A percentile compares a stretch with the other conserved stretches of the same genome.
phyloP scores from a whole-genome alignment of 2,329 filamentous ascomycete species.

The Cercospora zeae-maydis region DNA sequence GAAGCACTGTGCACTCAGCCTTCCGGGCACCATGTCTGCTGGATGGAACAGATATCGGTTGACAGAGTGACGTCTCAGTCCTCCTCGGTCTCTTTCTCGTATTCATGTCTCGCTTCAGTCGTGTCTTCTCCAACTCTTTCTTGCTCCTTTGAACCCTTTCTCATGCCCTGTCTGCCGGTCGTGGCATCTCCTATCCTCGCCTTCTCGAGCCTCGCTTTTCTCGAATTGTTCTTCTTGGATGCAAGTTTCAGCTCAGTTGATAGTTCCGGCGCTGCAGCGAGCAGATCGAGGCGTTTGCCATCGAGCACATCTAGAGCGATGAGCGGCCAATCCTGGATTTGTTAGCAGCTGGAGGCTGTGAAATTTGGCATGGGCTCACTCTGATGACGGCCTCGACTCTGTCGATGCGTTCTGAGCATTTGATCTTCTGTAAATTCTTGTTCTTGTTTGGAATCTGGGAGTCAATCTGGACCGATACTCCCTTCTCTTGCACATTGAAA shows the following conservation, averaged over 20 bases:
- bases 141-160: too few relatives aligned
- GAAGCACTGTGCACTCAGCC: too few relatives aligned
- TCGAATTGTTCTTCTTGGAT: neutral
- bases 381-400: neutral
- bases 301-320: neutral
- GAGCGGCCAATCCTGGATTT: neutral
- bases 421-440: neutral
- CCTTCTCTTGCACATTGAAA: neutral
- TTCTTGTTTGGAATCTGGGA: too few relatives aligned
- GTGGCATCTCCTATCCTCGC: too few relatives aligned
- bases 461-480: neutral
- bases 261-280: neutral
- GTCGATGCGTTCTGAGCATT: neutral
- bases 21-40: too few relatives aligned
- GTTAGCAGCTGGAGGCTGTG: neutral
- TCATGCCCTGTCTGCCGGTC: too few relatives aligned
- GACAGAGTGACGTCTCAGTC: too few relatives aligned
- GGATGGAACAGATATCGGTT: too few relatives aligned
- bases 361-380: neutral
- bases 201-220: neutral
- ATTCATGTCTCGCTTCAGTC: too few relatives aligned
- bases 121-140: too few relatives aligned
- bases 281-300: neutral
- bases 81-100: too few relatives aligned
- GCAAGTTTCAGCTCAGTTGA: neutral